phyloP scores from a whole-genome alignment of 208 protist genomes.

The Crithidia expoeki region DNA sequence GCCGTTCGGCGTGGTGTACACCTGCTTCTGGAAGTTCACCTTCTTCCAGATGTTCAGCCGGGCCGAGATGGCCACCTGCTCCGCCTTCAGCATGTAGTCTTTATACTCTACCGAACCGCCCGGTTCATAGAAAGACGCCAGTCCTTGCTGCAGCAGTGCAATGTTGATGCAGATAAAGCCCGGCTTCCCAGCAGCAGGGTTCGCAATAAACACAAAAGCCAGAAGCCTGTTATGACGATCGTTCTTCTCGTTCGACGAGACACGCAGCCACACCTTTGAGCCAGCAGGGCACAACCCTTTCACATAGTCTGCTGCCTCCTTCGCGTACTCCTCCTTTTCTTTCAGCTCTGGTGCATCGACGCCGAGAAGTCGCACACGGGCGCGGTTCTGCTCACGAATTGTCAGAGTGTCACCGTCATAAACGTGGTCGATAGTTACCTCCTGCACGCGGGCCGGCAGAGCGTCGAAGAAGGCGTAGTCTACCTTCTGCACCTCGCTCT shows the following conservation, averaged over 20 bases:
- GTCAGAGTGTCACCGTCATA: slow-evolving; percentile 76
- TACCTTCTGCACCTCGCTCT: slow-evolving; percentile 6
- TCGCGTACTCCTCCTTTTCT: slow-evolving; percentile 50
- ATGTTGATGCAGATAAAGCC: slow-evolving; percentile 63
- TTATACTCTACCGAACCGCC: slow-evolving; percentile 21
- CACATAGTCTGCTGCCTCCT: slow-evolving; percentile 49
- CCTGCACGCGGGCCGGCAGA: slow-evolving; percentile 34
- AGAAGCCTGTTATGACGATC: slow-evolving; percentile 54
- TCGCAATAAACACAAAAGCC: slow-evolving; percentile 47
- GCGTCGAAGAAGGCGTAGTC: slow-evolving; percentile 38
- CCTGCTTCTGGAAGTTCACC: slow-evolving; percentile 33
- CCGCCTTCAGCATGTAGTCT: slow-evolving; percentile 39
- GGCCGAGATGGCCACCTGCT: slow-evolving; percentile 23
- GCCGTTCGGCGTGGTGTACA: slow-evolving; percentile 47
- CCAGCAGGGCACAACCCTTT: slow-evolving; percentile 41
- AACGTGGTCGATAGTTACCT: slow-evolving; percentile 53
- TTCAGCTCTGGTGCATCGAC: slow-evolving; percentile 61
- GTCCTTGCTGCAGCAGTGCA: slow-evolving; percentile 46
- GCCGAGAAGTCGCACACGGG: slow-evolving; percentile 55
- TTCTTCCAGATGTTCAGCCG: slow-evolving; percentile 53
- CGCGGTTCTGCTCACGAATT: slow-evolving; percentile 38
- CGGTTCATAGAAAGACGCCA: slow-evolving; percentile 51
- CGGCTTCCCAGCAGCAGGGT: slow-evolving; percentile 18
- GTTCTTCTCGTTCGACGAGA: slow-evolving; percentile 14
- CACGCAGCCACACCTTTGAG: slow-evolving; percentile 35